These are phyloP conservation scores for Ustulina deusta DNA, from an alignment of 2,329 filamentous ascomycete species.

Conservation along the genomic window DNA sequence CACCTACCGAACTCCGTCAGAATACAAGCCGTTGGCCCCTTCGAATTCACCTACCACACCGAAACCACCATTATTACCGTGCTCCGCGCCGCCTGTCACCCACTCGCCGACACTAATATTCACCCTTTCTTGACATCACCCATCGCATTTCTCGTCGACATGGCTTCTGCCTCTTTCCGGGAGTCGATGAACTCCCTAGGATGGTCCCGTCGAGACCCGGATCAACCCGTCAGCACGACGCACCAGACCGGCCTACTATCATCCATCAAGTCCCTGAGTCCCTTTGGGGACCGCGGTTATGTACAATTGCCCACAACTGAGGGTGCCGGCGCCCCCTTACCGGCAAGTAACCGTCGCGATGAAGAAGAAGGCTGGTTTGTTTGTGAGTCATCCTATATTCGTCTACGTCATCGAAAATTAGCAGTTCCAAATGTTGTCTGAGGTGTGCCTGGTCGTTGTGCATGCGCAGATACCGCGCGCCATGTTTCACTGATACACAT, in stretches of 20 bases:
- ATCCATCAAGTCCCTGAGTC: conserved; percentile 86
- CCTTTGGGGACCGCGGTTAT: conserved; percentile 88
- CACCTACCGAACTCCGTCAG: conserved; percentile 32
- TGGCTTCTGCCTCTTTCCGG: conserved; percentile 91
- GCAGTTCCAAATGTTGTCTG: conserved; percentile 47
- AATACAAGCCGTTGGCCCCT: conserved; percentile 13
- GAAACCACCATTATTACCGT: conserved; percentile 22
- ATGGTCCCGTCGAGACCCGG: conserved; percentile 87
- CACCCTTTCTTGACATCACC: conserved; percentile 4
- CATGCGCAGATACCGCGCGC: conserved; percentile 60
- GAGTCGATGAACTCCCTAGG: conserved; percentile 95
- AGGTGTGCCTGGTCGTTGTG: conserved; percentile 54
- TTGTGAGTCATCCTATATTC: conserved; percentile 72
- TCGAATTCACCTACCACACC: conserved; percentile 22
- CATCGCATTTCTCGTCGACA: conserved; percentile 52
- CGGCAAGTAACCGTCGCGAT: conserved; percentile 84
- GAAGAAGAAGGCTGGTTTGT: conserved; percentile 97
- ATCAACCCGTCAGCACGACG: conserved; percentile 79
- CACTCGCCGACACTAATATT: conserved; percentile 21
- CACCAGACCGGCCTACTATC: conserved; percentile 80
- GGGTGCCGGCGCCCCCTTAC: conserved; percentile 83
- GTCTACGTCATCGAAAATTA: conserved; percentile 44
- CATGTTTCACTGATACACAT: conserved; percentile 58
- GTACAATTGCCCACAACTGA: conserved; percentile 90
- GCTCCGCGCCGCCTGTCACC: conserved; percentile 21